Evolutionary conservation across 208 protist species (phyloP).

Genomic region (Trichomonas tenax): DNA sequence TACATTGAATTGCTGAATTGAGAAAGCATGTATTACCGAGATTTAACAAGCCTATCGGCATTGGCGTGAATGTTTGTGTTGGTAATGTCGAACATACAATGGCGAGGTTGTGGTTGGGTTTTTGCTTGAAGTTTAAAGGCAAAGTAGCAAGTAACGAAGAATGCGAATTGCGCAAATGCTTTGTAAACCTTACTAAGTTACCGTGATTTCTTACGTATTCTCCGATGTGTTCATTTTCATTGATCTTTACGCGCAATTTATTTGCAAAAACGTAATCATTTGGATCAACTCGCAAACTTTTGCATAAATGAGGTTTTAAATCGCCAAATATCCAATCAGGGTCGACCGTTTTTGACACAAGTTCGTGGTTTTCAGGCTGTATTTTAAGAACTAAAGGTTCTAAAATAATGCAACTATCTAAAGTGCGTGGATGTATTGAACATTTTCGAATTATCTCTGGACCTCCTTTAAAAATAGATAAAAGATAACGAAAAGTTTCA

Average conservation of each 20-base stretch:
- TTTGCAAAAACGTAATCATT: neutral
- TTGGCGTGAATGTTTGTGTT: neutral
- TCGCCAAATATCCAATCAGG: neutral
- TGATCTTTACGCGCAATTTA: neutral
- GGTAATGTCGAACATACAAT: neutral
- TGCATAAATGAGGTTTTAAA: neutral
- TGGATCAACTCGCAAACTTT: neutral
- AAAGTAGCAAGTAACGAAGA: neutral
- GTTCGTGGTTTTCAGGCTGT: neutral
- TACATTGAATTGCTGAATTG: neutral
- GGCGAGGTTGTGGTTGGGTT: neutral
- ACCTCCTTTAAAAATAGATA: neutral
- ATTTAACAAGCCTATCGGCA: neutral
- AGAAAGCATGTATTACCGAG: slow-evolving; percentile 3
- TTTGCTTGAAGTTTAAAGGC: neutral
- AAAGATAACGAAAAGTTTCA: neutral
- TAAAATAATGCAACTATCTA: neutral
- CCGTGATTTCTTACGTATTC: neutral
- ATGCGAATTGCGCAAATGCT: neutral
- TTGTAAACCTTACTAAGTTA: neutral
- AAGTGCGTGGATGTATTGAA: neutral
- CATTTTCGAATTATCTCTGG: neutral
- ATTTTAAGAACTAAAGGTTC: neutral
- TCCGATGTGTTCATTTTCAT: neutral
- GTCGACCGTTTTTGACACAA: neutral